Percentiles rank a stretch among this genome's conserved stretches.
Evolutionary conservation across 169 alveolate genomes (phyloP).

Genomic region (Theileria parva): DNA sequence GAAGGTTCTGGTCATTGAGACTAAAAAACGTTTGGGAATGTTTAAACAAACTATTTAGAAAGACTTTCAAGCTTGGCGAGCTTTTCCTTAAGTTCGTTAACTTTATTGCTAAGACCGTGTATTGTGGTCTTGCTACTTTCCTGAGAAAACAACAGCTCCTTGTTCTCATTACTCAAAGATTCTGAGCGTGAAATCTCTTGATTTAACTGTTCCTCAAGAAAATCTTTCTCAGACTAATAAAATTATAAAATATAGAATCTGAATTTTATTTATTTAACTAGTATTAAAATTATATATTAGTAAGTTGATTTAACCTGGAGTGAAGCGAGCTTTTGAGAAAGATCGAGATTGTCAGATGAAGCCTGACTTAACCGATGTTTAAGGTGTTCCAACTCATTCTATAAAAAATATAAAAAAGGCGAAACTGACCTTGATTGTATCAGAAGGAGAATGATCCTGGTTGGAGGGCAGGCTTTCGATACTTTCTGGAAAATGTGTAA

Average conservation of each 20-base stretch:
- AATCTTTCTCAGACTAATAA: slow-evolving; percentile 30
- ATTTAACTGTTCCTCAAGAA: slow-evolving; percentile 15
- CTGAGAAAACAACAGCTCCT: slow-evolving; percentile 18
- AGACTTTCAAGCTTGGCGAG: slow-evolving; percentile 29
- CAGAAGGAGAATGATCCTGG: not conserved
- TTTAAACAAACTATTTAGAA: slow-evolving; percentile 36
- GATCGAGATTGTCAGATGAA: slow-evolving; percentile 30
- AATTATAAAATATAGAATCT: too few species aligned
- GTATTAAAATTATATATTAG: not conserved
- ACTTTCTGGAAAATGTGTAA: not conserved
- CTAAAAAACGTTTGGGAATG: not conserved
- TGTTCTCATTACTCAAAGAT: slow-evolving; percentile 13
- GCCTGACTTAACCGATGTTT: slow-evolving; percentile 28
- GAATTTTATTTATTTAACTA: too few species aligned
- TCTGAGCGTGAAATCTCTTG: slow-evolving; percentile 1
- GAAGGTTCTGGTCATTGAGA: slow-evolving; percentile 11
- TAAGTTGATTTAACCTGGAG: slow-evolving; percentile 9
- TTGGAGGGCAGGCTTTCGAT: not conserved
- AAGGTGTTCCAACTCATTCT: not conserved
- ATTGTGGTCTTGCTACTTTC: slow-evolving; percentile 49
- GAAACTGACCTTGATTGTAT: not conserved
- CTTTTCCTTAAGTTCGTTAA: slow-evolving; percentile 6
- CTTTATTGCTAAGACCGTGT: slow-evolving; percentile 12
- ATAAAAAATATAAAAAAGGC: not conserved
- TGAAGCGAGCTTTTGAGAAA: not conserved